These are phyloP conservation scores for Ophioceras dolichostomum DNA, from an alignment of 2,329 filamentous ascomycete species.

Conservation along the genomic window DNA sequence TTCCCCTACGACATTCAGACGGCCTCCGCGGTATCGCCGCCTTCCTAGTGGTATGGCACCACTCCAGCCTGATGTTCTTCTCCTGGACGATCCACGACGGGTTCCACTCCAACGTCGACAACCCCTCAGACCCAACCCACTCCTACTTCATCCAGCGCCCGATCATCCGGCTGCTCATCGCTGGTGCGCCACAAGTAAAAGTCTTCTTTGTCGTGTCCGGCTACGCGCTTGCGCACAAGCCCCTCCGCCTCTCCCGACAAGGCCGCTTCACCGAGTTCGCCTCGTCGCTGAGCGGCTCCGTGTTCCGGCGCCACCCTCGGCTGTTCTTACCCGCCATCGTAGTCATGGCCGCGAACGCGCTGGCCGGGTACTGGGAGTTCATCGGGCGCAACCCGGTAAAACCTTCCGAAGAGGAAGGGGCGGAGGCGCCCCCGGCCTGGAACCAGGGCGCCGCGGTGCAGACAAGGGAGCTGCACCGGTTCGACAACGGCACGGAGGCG, in stretches of 20 bases:
- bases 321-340: slow-evolving; percentile 9
- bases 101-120: slow-evolving; percentile 9
- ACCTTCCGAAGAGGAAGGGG: slow-evolving; percentile 5
- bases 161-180: slow-evolving; percentile 21
- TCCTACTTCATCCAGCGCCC: slow-evolving; percentile 19
- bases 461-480: slow-evolving; percentile 5
- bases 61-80: slow-evolving; percentile 21
- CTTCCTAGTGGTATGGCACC: slow-evolving; percentile 39
- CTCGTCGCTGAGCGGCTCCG: slow-evolving; percentile 7
- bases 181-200: slow-evolving; percentile 23
- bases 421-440: not conserved
- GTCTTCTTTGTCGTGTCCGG: slow-evolving; percentile 34
- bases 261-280: slow-evolving; percentile 5
- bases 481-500: slow-evolving; percentile 2
- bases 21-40: slow-evolving; percentile 43
- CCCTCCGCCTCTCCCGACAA: slow-evolving; percentile 8
- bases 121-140: not conserved
- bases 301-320: slow-evolving; percentile 10
- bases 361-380: slow-evolving; percentile 4
- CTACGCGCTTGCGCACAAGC: slow-evolving; percentile 12
- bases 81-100: slow-evolving; percentile 15
- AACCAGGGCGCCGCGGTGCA: slow-evolving; percentile 4
- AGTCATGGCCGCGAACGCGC: slow-evolving; percentile 4
- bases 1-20: slow-evolving; percentile 18
- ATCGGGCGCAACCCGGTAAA: slow-evolving; percentile 6